Evolutionary conservation across 345 rosid species (phyloP).

Genomic region (Psidium friedrichsthalianum): DNA sequence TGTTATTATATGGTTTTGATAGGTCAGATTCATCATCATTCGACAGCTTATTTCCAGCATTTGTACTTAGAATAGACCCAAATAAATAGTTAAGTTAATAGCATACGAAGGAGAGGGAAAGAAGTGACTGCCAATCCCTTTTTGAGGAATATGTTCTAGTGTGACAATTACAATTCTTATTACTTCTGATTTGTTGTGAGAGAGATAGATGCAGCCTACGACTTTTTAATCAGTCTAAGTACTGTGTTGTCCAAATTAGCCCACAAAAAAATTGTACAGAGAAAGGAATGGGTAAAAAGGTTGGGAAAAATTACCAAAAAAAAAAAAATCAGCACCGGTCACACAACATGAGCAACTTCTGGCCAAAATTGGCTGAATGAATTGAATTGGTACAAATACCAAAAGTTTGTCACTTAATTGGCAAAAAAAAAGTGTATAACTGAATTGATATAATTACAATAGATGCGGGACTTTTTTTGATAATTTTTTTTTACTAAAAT

Average conservation of each 20-base stretch:
- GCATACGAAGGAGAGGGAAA: background rate
- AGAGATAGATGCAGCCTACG: background rate
- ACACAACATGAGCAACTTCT: too few relatives aligned
- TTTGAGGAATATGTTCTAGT: background rate
- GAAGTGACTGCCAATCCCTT: background rate
- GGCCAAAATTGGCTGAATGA: too few relatives aligned
- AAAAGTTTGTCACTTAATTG: too few relatives aligned
- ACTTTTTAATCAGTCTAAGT: background rate
- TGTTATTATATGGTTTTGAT: background rate
- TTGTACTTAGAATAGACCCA: background rate
- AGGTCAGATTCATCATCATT: background rate
- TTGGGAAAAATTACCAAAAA: background rate
- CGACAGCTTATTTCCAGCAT: background rate
- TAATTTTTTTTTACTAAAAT: background rate
- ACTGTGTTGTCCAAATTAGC: background rate
- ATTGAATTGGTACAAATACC: too few relatives aligned
- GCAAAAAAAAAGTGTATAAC: too few relatives aligned
- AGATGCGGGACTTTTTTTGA: too few relatives aligned
- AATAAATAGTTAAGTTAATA: background rate
- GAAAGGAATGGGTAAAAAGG: background rate
- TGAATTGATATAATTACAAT: too few relatives aligned
- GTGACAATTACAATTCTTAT: too few relatives aligned
- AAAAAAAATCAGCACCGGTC: too few relatives aligned
- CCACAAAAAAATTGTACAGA: background rate
- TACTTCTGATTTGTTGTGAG: background rate